Evolutionary conservation across 2,329 filamentous ascomycete genomes (phyloP).

Genomic region (Diaporthe sp.): DNA sequence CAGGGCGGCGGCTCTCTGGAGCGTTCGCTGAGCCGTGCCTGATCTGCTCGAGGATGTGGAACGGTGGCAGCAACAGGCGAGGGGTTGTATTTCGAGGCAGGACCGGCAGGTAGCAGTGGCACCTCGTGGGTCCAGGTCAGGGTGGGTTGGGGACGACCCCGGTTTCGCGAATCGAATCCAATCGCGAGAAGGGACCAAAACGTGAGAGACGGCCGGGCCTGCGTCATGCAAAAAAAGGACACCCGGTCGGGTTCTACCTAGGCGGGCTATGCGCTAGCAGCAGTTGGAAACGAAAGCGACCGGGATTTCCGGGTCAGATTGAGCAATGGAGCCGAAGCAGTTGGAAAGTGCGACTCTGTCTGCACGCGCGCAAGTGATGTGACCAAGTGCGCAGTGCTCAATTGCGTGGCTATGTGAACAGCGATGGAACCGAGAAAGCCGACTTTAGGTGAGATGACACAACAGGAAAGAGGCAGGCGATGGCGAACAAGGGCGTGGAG

Average conservation of each 20-base stretch:
- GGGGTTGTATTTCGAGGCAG: slow-evolving; percentile 6
- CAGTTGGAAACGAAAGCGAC: slow-evolving; percentile 11
- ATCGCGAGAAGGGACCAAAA: slow-evolving; percentile 24
- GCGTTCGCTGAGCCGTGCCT: slow-evolving; percentile 12
- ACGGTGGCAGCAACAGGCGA: slow-evolving; percentile 10
- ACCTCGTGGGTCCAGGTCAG: slow-evolving; percentile 16
- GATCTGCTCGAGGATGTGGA: slow-evolving; percentile 19
- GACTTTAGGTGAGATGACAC: slow-evolving; percentile 9
- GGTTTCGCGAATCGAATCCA: slow-evolving; percentile 20
- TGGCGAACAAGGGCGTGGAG: not conserved
- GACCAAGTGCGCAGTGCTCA: not conserved
- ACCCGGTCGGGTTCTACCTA: slow-evolving; percentile 9
- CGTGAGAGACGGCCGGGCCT: not conserved
- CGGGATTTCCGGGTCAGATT: not conserved
- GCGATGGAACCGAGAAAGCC: not conserved
- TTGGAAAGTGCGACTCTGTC: not conserved
- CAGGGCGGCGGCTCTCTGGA: not conserved
- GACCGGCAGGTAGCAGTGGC: slow-evolving; percentile 1
- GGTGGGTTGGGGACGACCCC: slow-evolving; percentile 19
- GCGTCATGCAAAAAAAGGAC: slow-evolving; percentile 15
- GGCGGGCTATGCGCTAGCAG: slow-evolving; percentile 9
- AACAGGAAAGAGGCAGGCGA: not conserved
- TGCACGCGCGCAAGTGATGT: not conserved
- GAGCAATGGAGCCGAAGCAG: not conserved
- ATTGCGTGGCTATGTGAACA: not conserved